phyloP scores from a whole-genome alignment of 139 green algal species.

The Volvox reticuliferus region DNA sequence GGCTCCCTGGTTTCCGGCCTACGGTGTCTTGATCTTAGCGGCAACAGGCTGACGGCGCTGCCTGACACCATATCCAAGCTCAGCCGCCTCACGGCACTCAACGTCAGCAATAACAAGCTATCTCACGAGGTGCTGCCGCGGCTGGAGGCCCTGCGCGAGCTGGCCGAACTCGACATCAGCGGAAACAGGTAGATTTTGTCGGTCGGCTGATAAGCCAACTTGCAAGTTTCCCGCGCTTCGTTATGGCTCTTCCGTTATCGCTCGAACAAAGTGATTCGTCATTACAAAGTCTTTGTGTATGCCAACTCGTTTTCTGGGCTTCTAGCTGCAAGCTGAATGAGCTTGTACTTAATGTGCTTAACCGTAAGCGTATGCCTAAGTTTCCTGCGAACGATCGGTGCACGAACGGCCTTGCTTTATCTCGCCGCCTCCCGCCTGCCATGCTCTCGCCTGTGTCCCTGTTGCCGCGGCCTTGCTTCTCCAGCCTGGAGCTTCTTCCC shows the following conservation, averaged over 20 bases:
- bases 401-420: too few species aligned
- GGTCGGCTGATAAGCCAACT: too few species aligned
- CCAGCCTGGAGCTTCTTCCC: slow-evolving; percentile 4
- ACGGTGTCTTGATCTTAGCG: slow-evolving; percentile 11
- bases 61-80: slow-evolving; percentile 62
- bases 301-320: too few species aligned
- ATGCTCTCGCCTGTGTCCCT: background rate
- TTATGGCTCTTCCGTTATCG: too few species aligned
- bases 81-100: slow-evolving; percentile 57
- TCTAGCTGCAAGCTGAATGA: too few species aligned
- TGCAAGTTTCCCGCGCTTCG: too few species aligned
- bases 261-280: too few species aligned
- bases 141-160: background rate
- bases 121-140: background rate
- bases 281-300: too few species aligned
- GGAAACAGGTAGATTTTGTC: background rate
- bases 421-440: background rate
- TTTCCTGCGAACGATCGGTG: too few species aligned
- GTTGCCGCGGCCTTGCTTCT: background rate
- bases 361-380: too few species aligned
- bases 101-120: slow-evolving; percentile 65
- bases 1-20: background rate
- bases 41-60: slow-evolving; percentile 53
- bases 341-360: too few species aligned
- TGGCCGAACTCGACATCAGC: background rate